Percentiles rank a stretch among this genome's conserved stretches.
These are phyloP conservation scores for Phalaenopsis aphrodite DNA, from an alignment of 106 monocot species.

Conservation along the genomic window DNA sequence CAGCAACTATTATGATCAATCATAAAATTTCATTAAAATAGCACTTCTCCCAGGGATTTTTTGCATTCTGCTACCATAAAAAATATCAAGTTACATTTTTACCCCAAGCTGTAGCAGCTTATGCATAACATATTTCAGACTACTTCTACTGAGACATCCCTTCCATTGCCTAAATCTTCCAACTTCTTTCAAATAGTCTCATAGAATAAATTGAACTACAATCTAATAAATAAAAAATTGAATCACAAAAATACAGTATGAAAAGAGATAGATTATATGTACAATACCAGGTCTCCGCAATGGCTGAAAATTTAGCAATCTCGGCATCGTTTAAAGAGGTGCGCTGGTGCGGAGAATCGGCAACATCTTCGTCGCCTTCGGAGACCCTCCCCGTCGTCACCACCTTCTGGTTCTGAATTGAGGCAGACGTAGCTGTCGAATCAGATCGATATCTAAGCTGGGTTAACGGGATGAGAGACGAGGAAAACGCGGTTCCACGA, in stretches of 20 bases:
- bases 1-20: too few species aligned
- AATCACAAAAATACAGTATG: neutral
- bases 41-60: too few species aligned
- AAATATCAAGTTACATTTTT: too few species aligned
- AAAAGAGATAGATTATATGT: neutral
- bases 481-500: neutral
- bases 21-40: too few species aligned
- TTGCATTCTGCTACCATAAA: neutral
- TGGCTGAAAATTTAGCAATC: conserved; percentile 77
- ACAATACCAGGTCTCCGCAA: conserved; percentile 77
- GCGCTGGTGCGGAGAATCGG: neutral
- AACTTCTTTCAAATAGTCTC: neutral
- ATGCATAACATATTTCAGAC: too few species aligned
- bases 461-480: neutral
- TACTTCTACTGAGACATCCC: too few species aligned
- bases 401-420: neutral
- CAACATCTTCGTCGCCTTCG: neutral
- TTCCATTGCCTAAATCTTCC: too few species aligned
- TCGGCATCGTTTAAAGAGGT: conserved; percentile 69
- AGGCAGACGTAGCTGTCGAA: conserved; percentile 1
- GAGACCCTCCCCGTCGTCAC: neutral
- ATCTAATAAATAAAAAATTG: neutral
- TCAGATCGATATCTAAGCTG: conserved; percentile 8
- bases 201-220: neutral
- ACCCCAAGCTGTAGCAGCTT: too few species aligned